Evolutionary conservation across 176 grass and related monocot species (phyloP).

Genomic region (Cenchrus purpureus): DNA sequence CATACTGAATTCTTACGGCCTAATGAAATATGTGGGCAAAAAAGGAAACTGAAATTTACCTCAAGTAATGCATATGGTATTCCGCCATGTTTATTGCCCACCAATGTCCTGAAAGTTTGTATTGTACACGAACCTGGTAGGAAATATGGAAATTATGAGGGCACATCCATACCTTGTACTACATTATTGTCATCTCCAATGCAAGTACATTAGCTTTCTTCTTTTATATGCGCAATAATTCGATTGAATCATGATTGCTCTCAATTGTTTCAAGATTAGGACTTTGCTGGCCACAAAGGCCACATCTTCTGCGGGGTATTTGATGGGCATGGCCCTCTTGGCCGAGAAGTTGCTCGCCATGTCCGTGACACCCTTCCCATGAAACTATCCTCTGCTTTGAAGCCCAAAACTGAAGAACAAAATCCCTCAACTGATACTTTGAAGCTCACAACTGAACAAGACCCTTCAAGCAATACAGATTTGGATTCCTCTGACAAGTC

Average conservation of each 20-base stretch:
- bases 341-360: conserved; percentile 68
- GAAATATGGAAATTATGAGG: neutral
- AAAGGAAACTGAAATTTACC: neutral
- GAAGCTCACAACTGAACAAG: neutral
- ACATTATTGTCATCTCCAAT: conserved; percentile 10
- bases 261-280: conserved; percentile 47
- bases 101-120: neutral
- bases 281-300: conserved; percentile 65
- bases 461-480: conserved; percentile 26
- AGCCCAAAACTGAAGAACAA: conserved; percentile 3
- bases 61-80: neutral
- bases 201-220: neutral
- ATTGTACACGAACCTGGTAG: neutral
- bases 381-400: conserved; percentile 49
- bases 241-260: conserved; percentile 19
- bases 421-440: neutral
- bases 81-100: conserved; percentile 16
- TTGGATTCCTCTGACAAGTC: conserved; percentile 45
- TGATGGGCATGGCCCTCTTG: conserved; percentile 76
- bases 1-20: neutral
- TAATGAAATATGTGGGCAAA: neutral
- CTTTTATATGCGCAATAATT: neutral
- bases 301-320: conserved; percentile 75
- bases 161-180: neutral
- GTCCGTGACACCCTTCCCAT: conserved; percentile 62